A percentile compares a stretch with the other conserved stretches of the same genome.
These are phyloP conservation scores for Picea abies DNA, from an alignment of 83 land plant genomes.

Conservation along the genomic window DNA sequence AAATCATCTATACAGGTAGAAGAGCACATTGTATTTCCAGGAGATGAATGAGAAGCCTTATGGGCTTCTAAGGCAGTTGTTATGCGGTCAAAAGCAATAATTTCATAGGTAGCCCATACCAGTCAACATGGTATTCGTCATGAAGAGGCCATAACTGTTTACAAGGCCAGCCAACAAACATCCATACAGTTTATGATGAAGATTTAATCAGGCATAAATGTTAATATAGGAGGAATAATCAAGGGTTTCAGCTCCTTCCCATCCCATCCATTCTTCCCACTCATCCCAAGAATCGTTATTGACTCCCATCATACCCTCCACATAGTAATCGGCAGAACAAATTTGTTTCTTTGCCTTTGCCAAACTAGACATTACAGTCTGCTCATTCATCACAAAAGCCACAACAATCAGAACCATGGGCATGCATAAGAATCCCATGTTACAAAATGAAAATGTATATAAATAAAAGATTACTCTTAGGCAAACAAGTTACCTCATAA, in stretches of 20 bases:
- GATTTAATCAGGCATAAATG: not conserved
- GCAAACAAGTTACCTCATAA: constrained; percentile 34
- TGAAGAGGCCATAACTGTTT: too few relatives aligned
- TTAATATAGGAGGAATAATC: constrained; percentile 43
- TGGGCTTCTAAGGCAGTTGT: too few relatives aligned
- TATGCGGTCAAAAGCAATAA: too few relatives aligned
- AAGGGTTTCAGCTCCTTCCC: constrained; percentile 44
- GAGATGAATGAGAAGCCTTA: too few relatives aligned
- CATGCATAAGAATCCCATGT: not conserved
- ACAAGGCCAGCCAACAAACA: too few relatives aligned
- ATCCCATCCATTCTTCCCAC: constrained; percentile 82
- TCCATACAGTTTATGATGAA: too few relatives aligned
- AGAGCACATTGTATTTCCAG: too few relatives aligned
- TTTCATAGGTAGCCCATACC: too few relatives aligned
- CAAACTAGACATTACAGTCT: too few relatives aligned
- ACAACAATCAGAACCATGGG: not conserved
- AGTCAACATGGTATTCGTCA: too few relatives aligned
- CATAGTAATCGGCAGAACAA: not conserved
- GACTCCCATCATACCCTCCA: not conserved
- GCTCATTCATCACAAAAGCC: not conserved
- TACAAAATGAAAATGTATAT: not conserved
- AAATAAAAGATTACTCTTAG: not conserved
- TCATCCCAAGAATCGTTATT: constrained; percentile 44
- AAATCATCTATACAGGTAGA: too few relatives aligned
- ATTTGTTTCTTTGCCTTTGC: not conserved